These are phyloP conservation scores for Tolypocladium paradoxum DNA, from an alignment of 2,329 filamentous ascomycete species.

Conservation along the genomic window DNA sequence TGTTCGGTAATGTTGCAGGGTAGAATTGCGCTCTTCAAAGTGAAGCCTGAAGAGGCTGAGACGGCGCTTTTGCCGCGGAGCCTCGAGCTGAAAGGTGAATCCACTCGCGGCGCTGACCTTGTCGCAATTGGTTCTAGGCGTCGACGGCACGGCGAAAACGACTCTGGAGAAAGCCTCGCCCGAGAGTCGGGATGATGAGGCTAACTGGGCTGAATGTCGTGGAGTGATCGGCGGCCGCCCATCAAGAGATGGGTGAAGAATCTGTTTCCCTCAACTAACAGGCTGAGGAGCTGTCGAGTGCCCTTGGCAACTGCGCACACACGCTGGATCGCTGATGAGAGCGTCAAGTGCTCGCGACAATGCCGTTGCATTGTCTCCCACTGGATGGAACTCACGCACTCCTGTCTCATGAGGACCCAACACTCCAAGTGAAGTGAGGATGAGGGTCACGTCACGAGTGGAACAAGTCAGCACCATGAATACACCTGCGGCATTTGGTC, in stretches of 20 bases:
- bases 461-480: not conserved
- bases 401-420: no score
- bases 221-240: no score
- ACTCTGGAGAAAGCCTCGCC: not conserved
- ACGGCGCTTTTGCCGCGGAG: not conserved
- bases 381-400: no score
- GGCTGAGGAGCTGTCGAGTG: no score
- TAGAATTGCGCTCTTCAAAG: not conserved
- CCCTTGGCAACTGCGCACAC: no score
- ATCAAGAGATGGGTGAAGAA: no score
- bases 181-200: not conserved
- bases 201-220: not conserved
- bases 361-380: no score
- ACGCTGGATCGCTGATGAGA: no score
- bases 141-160: not conserved
- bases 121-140: not conserved
- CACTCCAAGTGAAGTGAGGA: not conserved
- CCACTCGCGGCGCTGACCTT: not conserved
- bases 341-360: no score
- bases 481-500: not conserved
- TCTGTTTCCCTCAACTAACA: no score
- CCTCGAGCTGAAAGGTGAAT: not conserved
- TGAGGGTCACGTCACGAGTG: no score
- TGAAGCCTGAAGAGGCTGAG: not conserved
- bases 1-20: not conserved